Evolutionary conservation across 352 stramenopile genomes (phyloP).

Genomic region (Lagenidium giganteum): DNA sequence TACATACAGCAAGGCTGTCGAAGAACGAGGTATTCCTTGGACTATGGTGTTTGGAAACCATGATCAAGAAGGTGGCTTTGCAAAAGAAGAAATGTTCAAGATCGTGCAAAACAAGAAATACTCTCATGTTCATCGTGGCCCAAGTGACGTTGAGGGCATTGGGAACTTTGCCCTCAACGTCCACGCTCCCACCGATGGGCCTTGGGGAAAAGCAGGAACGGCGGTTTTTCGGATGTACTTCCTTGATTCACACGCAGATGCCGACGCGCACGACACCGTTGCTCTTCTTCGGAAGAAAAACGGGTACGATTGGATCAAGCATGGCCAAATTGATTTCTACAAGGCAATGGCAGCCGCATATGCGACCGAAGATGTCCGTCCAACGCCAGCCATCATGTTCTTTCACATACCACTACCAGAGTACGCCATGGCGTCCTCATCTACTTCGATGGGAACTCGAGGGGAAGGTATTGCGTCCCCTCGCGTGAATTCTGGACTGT

Average conservation of each 20-base stretch:
- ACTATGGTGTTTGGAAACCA: constrained; percentile 46
- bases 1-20: constrained; percentile 25
- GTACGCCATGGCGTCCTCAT: background rate
- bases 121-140: constrained; percentile 36
- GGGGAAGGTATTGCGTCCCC: background rate
- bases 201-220: constrained; percentile 23
- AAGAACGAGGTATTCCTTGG: constrained; percentile 34
- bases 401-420: no score
- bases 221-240: constrained; percentile 61
- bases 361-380: background rate
- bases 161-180: constrained; percentile 51
- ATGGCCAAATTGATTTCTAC: background rate
- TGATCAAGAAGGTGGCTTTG: constrained; percentile 30
- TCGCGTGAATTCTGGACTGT: background rate
- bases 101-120: constrained; percentile 25
- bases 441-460: background rate
- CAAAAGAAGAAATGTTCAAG: constrained; percentile 25
- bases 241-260: constrained; percentile 32
- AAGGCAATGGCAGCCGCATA: background rate
- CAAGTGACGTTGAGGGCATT: constrained; percentile 31
- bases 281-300: no score
- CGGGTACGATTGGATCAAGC: constrained; percentile 1
- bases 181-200: constrained; percentile 22
- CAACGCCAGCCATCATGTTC: constrained; percentile 8
- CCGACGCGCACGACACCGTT: no score